These are phyloP conservation scores for Phytophthora hibernalis DNA, from an alignment of 352 stramenopile genomes.

Conservation along the genomic window DNA sequence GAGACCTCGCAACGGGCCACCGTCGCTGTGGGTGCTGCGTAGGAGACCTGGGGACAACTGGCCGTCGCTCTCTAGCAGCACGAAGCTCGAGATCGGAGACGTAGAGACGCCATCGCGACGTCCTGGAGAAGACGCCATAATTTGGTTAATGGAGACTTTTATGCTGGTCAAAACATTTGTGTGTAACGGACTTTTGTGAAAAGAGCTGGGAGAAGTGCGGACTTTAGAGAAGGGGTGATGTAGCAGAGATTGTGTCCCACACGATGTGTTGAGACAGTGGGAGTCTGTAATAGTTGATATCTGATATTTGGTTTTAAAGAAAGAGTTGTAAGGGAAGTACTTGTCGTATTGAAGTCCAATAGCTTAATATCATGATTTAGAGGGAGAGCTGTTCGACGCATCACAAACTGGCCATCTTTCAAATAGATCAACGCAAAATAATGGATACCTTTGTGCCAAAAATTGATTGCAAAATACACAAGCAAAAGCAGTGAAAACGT, in stretches of 20 bases:
- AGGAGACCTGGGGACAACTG: constrained; percentile 31
- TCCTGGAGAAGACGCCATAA: constrained; percentile 27
- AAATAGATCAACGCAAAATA: too few relatives aligned
- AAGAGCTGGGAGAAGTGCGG: constrained; percentile 3
- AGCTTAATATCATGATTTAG: neutral
- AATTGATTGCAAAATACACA: too few relatives aligned
- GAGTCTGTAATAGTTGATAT: neutral
- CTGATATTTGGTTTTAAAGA: neutral
- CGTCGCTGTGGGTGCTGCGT: constrained; percentile 33
- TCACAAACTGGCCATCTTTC: constrained; percentile 23
- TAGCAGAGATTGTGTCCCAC: neutral
- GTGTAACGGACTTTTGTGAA: constrained; percentile 13
- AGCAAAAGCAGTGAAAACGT: too few relatives aligned
- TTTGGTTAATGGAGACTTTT: constrained; percentile 15
- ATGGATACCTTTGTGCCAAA: too few relatives aligned
- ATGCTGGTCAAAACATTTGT: constrained; percentile 27
- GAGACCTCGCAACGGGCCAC: constrained; percentile 11
- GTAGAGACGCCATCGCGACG: constrained; percentile 5
- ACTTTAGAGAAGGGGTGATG: constrained; percentile 18
- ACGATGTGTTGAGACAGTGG: neutral
- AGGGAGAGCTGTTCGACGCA: neutral
- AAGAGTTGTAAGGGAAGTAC: neutral
- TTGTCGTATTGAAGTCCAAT: neutral
- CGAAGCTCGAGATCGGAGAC: constrained; percentile 70
- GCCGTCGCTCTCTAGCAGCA: constrained; percentile 58